These are phyloP conservation scores for Hericium coralloides DNA, from an alignment of 768 basidiomycete species.

Conservation along the genomic window DNA sequence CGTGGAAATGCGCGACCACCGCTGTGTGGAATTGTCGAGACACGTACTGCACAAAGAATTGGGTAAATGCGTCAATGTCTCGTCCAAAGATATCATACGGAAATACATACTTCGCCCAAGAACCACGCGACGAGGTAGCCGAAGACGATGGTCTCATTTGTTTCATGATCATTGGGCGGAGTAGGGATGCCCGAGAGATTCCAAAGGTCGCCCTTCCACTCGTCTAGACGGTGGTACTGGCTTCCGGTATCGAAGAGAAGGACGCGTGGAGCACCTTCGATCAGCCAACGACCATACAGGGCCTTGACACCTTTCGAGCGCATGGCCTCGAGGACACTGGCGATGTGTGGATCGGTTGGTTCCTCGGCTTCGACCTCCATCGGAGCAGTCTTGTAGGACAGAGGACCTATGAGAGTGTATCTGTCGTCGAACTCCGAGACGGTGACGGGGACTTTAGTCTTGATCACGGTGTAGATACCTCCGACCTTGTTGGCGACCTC, in stretches of 20 bases:
- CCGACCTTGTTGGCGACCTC: slow-evolving; percentile 99
- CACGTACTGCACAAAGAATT: slow-evolving; percentile 48
- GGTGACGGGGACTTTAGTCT: slow-evolving; percentile 98
- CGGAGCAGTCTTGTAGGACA: slow-evolving; percentile 95
- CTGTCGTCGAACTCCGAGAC: slow-evolving; percentile 92
- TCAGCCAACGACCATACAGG: slow-evolving; percentile 96
- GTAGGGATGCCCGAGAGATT: slow-evolving; percentile 96
- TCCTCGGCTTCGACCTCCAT: slow-evolving; percentile 98
- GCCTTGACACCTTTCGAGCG: slow-evolving; percentile 84
- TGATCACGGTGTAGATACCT: slow-evolving; percentile 99
- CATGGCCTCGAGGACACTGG: slow-evolving; percentile 74
- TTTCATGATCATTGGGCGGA: slow-evolving; percentile 94
- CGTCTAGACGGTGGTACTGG: slow-evolving; percentile 81
- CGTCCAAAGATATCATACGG: neutral
- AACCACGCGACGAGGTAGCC: slow-evolving; percentile 99
- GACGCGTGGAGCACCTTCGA: slow-evolving; percentile 93
- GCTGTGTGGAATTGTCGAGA: slow-evolving; percentile 73
- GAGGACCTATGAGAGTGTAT: slow-evolving; percentile 95
- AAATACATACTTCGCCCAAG: slow-evolving; percentile 78
- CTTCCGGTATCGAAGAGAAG: slow-evolving; percentile 94
- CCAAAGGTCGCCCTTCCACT: slow-evolving; percentile 99
- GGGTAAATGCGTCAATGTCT: slow-evolving; percentile 4
- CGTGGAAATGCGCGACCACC: slow-evolving; percentile 97
- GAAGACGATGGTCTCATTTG: slow-evolving; percentile 96
- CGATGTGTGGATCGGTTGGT: slow-evolving; percentile 72